phyloP scores from a whole-genome alignment of 1,284 basidiomycete genomes.

The Rhodotorula sp. region DNA sequence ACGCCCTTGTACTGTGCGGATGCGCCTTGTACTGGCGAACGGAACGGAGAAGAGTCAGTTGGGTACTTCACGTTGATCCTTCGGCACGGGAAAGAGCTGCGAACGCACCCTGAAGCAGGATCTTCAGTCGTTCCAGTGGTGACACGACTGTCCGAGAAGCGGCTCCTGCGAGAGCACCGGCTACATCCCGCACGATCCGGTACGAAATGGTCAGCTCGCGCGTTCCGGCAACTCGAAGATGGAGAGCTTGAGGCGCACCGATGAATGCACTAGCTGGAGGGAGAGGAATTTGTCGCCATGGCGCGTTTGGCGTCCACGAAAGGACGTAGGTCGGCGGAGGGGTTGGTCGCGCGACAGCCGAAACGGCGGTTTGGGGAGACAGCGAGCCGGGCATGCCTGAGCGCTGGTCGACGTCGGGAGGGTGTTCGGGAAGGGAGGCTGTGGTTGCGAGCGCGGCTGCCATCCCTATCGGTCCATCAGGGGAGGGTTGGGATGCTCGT shows the following conservation, averaged over 20 bases:
- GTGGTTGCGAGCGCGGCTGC: background rate
- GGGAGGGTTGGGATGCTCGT: no score
- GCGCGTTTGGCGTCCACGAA: conserved; percentile 12
- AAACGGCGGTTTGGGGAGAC: background rate
- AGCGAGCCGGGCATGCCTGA: background rate
- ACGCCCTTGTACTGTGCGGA: conserved; percentile 44
- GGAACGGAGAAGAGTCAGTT: background rate
- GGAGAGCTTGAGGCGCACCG: conserved; percentile 4
- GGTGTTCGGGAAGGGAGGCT: background rate
- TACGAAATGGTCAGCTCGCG: background rate
- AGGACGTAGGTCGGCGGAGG: conserved; percentile 4
- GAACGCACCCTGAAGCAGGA: conserved; percentile 36
- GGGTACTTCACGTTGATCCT: no score
- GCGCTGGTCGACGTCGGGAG: background rate
- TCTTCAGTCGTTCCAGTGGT: conserved; percentile 44
- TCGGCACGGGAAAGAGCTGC: background rate
- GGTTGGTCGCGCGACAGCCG: background rate
- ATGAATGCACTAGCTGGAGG: conserved; percentile 34
- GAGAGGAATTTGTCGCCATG: conserved; percentile 13
- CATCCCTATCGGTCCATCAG: background rate
- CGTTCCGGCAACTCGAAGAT: background rate
- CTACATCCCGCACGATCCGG: conserved; percentile 3
- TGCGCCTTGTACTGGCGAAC: conserved; percentile 40
- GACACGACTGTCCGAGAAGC: conserved; percentile 41
- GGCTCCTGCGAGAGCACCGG: conserved; percentile 43